A percentile compares a stretch with the other conserved stretches of the same genome.
Conservation (phyloP, 257 asterid genomes). For the Capsicum baccatum region DNA sequence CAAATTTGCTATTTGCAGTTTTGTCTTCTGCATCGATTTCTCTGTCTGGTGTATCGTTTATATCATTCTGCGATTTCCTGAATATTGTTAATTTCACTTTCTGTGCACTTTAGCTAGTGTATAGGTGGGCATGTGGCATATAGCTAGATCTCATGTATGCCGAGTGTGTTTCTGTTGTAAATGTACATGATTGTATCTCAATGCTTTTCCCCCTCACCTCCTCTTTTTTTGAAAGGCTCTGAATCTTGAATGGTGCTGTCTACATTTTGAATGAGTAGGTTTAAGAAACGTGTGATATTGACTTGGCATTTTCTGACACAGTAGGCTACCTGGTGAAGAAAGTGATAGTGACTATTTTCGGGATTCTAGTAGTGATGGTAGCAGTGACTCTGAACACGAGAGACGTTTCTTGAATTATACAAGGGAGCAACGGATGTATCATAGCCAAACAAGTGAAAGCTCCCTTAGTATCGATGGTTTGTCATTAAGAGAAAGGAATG, state of each 20-base stretch:
- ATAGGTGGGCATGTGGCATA: not conserved
- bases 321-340: slow-evolving; percentile 82
- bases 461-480: slow-evolving; percentile 44
- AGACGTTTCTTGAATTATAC: slow-evolving; percentile 53
- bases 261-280: not conserved
- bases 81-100: not conserved
- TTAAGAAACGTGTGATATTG: slow-evolving; percentile 4
- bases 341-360: slow-evolving; percentile 78
- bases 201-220: not conserved
- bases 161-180: not conserved
- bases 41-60: not conserved
- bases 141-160: not conserved
- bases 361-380: slow-evolving; percentile 92
- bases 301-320: slow-evolving; percentile 28
- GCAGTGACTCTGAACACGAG: slow-evolving; percentile 89
- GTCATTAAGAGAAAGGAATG: slow-evolving; percentile 51
- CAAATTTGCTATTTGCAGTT: not conserved
- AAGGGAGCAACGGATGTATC: slow-evolving; percentile 45
- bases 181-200: slow-evolving; percentile 14
- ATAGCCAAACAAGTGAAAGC: slow-evolving; percentile 37
- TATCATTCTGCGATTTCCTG: not conserved
- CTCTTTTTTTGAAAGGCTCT: not conserved
- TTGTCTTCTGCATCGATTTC: not conserved
- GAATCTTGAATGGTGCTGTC: not conserved
- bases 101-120: not conserved